phyloP scores from a whole-genome alignment of 2,329 filamentous ascomycete species.

The Chrysoporthe cubensis region DNA sequence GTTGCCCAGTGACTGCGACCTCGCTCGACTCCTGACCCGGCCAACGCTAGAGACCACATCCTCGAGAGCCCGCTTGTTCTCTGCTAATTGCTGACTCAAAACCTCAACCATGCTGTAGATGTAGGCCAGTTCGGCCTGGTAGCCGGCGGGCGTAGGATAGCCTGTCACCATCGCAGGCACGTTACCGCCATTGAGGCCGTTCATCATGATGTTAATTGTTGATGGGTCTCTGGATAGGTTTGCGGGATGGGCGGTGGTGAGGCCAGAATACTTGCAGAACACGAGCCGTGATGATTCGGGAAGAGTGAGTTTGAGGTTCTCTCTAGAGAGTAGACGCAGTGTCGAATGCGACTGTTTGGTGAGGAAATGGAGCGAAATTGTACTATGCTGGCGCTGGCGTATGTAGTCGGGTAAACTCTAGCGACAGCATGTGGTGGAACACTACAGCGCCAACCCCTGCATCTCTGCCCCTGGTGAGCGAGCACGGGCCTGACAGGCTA shows the following conservation, averaged over 20 bases:
- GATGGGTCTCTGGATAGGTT: background rate
- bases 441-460: constrained; percentile 18
- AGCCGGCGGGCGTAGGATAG: constrained; percentile 66
- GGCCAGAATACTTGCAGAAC: background rate
- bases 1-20: constrained; percentile 56
- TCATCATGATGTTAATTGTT: constrained; percentile 41
- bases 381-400: background rate
- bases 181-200: constrained; percentile 54
- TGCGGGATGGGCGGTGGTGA: background rate
- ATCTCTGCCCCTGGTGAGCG: constrained; percentile 4
- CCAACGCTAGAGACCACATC: constrained; percentile 68
- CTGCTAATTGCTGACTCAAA: constrained; percentile 64
- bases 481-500: background rate
- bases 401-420: background rate
- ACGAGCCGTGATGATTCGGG: background rate
- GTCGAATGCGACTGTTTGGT: background rate
- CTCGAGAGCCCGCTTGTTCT: constrained; percentile 64
- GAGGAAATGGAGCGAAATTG: background rate
- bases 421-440: constrained; percentile 1
- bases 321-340: background rate
- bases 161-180: constrained; percentile 49
- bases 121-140: constrained; percentile 70
- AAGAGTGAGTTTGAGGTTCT: background rate
- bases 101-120: constrained; percentile 72
- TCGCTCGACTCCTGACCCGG: constrained; percentile 61